These are phyloP conservation scores for Tricholoma matsutake DNA, from an alignment of 768 basidiomycete genomes.

Conservation along the genomic window DNA sequence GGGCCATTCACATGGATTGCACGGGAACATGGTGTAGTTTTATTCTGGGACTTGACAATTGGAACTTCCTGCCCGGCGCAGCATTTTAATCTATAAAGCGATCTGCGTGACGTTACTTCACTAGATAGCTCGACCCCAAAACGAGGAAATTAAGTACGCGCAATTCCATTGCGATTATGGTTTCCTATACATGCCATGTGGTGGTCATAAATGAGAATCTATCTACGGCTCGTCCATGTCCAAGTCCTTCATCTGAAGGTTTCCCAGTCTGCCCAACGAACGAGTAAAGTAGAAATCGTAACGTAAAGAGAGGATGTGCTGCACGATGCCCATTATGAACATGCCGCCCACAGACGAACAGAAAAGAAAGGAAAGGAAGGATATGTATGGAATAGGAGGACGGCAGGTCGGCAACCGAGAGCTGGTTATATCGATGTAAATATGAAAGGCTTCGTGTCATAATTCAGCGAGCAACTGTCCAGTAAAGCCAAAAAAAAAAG, in stretches of 20 bases:
- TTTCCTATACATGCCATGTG: background rate
- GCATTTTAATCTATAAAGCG: background rate
- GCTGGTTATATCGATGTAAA: background rate
- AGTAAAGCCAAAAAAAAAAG: background rate
- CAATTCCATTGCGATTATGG: background rate
- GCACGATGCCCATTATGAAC: background rate
- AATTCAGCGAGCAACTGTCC: background rate
- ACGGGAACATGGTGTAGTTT: slow-evolving; percentile 15
- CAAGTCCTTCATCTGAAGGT: background rate
- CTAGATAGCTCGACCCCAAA: background rate
- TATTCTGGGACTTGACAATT: background rate
- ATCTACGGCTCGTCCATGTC: background rate
- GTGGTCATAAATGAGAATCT: background rate
- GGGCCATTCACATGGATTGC: slow-evolving; percentile 15
- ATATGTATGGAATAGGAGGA: background rate
- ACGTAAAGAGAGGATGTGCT: background rate
- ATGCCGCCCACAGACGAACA: background rate
- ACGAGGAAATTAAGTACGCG: background rate
- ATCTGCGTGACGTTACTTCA: background rate
- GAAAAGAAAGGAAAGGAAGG: background rate
- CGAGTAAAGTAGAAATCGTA: background rate
- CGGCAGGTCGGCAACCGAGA: background rate
- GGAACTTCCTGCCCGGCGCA: background rate
- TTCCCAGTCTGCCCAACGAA: background rate
- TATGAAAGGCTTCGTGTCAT: background rate